phyloP scores from a whole-genome alignment of 371 early-diverging fungal species.

The Lichtheimia hyalospora region DNA sequence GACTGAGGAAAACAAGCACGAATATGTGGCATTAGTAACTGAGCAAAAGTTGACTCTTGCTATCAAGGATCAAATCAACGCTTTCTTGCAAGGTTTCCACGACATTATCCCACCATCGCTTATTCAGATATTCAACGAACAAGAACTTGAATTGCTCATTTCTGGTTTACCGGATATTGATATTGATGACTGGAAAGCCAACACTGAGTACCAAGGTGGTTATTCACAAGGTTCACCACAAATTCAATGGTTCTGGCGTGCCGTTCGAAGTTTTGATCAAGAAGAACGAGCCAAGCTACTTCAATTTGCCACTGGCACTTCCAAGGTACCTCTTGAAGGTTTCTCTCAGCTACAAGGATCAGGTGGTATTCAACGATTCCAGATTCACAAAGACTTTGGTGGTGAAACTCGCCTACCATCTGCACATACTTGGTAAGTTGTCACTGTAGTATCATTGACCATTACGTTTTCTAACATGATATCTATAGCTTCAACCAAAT shows the following conservation, averaged over 20 bases:
- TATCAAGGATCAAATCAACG: constrained; percentile 92
- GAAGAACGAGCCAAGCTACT: constrained; percentile 97
- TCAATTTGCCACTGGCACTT: constrained; percentile 98
- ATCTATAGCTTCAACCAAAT: constrained; percentile 94
- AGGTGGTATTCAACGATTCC: constrained; percentile 96
- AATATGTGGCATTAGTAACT: constrained; percentile 92
- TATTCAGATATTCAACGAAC: constrained; percentile 97
- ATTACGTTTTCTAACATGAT: background rate
- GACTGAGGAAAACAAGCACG: constrained; percentile 96
- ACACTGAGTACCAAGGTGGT: constrained; percentile 93
- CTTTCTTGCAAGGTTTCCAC: constrained; percentile 95
- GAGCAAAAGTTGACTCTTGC: constrained; percentile 87
- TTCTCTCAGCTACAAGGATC: constrained; percentile 94
- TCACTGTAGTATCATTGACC: constrained; percentile 1
- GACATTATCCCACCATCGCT: constrained; percentile 91
- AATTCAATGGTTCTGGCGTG: constrained; percentile 99
- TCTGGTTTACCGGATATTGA: constrained; percentile 98
- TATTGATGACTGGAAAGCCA: constrained; percentile 99
- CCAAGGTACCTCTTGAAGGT: constrained; percentile 97
- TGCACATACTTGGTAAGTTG: constrained; percentile 96
- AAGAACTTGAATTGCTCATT: constrained; percentile 98
- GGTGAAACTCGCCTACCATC: constrained; percentile 87
- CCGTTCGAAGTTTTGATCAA: constrained; percentile 96
- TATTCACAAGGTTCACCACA: constrained; percentile 86
- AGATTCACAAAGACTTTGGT: constrained; percentile 97